Evolutionary conservation across 2,329 filamentous ascomycete species (phyloP).

Genomic region (Cyanodermella asteris): DNA sequence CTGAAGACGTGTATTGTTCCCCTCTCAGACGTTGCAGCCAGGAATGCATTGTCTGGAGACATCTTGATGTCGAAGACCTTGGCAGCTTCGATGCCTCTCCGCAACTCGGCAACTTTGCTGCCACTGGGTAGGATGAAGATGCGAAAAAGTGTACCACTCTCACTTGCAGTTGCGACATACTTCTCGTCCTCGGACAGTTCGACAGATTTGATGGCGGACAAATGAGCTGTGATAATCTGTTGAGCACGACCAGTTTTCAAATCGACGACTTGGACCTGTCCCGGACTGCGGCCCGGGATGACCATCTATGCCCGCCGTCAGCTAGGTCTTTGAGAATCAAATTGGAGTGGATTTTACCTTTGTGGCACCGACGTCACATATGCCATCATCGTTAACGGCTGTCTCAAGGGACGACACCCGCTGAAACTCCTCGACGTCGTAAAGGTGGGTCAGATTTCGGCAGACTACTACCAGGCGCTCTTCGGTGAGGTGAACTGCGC

Average conservation of each 20-base stretch:
- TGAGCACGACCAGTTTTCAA: conserved; percentile 55
- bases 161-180: conserved; percentile 71
- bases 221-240: conserved; percentile 87
- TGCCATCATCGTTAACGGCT: conserved; percentile 57
- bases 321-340: too few relatives aligned
- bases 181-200: conserved; percentile 60
- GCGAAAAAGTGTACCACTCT: conserved; percentile 73
- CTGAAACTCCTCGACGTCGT: too few relatives aligned
- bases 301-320: too few relatives aligned
- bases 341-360: conserved; percentile 56
- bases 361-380: conserved; percentile 56
- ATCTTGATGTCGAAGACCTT: conserved; percentile 75
- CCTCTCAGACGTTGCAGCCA: conserved; percentile 92
- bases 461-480: too few relatives aligned
- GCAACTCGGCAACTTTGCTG: conserved; percentile 61
- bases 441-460: conserved; percentile 63
- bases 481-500: too few relatives aligned
- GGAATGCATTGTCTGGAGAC: conserved; percentile 54
- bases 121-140: conserved; percentile 65
- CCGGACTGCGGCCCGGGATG: conserved; percentile 69
- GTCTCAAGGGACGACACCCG: conserved; percentile 64
- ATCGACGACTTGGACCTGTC: conserved; percentile 77
- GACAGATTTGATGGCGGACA: conserved; percentile 55
- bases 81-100: conserved; percentile 73
- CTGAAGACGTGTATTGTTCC: conserved; percentile 90